Evolutionary conservation across 805 yeast species (phyloP).

Genomic region (Ogataea naganishii): DNA sequence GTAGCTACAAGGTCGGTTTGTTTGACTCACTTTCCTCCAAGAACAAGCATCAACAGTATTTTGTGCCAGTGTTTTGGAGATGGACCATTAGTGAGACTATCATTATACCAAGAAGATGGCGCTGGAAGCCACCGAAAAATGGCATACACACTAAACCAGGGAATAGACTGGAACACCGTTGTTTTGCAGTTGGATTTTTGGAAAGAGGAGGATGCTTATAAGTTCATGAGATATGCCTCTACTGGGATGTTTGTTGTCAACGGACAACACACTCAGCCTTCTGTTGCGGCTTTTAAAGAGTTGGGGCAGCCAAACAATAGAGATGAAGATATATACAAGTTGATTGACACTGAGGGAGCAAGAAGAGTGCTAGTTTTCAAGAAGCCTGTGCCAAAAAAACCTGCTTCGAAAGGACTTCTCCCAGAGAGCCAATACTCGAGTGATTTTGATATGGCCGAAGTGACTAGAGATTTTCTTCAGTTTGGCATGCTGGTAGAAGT

Average conservation of each 20-base stretch:
- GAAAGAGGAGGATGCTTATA: constrained; percentile 41
- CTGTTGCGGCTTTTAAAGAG: constrained; percentile 7
- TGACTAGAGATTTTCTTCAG: constrained; percentile 39
- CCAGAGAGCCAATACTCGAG: constrained; percentile 26
- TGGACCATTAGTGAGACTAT: constrained; percentile 57
- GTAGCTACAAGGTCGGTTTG: constrained; percentile 11
- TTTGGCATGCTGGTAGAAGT: constrained; percentile 59
- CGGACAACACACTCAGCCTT: constrained; percentile 39
- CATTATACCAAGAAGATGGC: constrained; percentile 15
- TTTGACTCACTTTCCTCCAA: constrained; percentile 11
- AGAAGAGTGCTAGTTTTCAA: constrained; percentile 49
- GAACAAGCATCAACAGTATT: constrained; percentile 39
- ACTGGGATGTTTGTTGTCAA: constrained; percentile 51
- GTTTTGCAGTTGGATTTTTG: constrained; percentile 42
- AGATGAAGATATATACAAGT: constrained; percentile 6
- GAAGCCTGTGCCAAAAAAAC: constrained; percentile 20
- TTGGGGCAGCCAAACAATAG: constrained; percentile 3
- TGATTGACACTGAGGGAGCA: constrained; percentile 33
- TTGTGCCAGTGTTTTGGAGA: constrained; percentile 54
- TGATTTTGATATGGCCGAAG: constrained; percentile 34
- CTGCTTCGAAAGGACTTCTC: constrained; percentile 10
- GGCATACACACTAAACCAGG: constrained; percentile 3
- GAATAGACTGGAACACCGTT: constrained; percentile 16
- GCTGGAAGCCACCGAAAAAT: no score
- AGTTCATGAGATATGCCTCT: constrained; percentile 41